Base-by-base conservation (phyloP, 352 stramenopile genomes). In the Globisporangium perplexum region DNA sequence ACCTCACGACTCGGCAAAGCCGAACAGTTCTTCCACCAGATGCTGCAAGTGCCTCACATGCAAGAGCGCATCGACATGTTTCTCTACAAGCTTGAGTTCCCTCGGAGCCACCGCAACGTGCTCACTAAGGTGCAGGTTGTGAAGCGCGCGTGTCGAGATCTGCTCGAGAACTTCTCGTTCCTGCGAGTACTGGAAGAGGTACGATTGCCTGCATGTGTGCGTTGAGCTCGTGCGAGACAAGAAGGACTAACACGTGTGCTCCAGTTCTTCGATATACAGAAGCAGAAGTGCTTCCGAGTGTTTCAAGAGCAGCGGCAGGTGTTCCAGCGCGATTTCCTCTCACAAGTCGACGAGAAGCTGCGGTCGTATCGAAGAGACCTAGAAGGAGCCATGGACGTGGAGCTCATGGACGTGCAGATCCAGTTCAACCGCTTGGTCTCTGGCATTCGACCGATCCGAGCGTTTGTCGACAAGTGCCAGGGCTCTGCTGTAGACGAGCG, bases 31-130 rank as follows among this genome's bases (percentile, higher is more conserved):
- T 82, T 90, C 38, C 82, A 59, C 46, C 55, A 78, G 38, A 47
- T 90, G 23, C 72, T 90, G 31, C 74, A 78, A 65, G 66, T 90
- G 10, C 63, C 75, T 7, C 58, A 71, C 8, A 77, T 88, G 58
- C 64, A 77, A 18, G 61, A 75, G 35, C 71, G 77, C 18, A 87
- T 90, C 46, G 75, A 90, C 26, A 85, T 79, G 60, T 87, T 90
- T 18, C 54, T 88, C 30, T 90, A 85, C 62, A 90, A 88, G 55
- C 70, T 90, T 38, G 74, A 84, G 63, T 90, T 90, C 45, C 36
- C 42, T 17, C 65, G 69, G 1, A 77, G 41, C 18, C 69, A 81
- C 24, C 66, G 63, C 14, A 77, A 52, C 10, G 52, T 86, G 20
- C 60, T 83, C 17, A 57, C 59, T 0, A 71, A 69, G 31, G 71